Evolutionary conservation across 176 grass and related monocot genomes (phyloP).

Genomic region (Microstegium vimineum): DNA sequence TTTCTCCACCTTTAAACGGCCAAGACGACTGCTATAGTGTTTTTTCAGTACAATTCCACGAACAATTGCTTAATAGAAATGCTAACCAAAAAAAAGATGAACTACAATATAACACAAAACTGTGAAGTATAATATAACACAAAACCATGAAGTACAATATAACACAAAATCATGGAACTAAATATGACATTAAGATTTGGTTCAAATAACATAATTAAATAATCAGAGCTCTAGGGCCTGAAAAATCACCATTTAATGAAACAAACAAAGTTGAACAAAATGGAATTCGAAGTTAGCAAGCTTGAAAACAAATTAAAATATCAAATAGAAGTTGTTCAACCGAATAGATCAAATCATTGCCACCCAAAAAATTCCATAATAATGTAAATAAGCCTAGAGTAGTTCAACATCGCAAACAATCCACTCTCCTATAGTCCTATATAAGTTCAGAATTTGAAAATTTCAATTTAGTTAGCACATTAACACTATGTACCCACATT

Average conservation of each 20-base stretch:
- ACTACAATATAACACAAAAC: neutral
- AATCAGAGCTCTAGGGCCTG: neutral
- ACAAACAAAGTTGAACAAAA: conserved; percentile 1
- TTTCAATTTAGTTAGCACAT: neutral
- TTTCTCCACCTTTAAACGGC: neutral
- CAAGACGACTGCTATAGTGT: neutral
- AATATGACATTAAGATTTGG: neutral
- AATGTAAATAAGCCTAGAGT: neutral
- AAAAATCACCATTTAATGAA: neutral
- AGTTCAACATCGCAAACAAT: neutral
- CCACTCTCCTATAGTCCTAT: neutral
- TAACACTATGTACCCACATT: neutral
- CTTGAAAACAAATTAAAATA: neutral
- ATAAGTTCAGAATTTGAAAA: neutral
- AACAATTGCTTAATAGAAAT: neutral
- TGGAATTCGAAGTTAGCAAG: neutral
- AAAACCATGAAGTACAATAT: neutral
- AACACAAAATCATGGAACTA: neutral
- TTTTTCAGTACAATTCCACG: conserved; percentile 19
- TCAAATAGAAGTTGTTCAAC: neutral
- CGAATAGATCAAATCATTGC: neutral
- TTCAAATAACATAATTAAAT: neutral
- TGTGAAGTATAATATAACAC: neutral
- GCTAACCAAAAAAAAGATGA: neutral
- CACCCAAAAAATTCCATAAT: neutral